These are phyloP conservation scores for Candida endomychidarum DNA, from an alignment of 805 yeast species.

Conservation along the genomic window DNA sequence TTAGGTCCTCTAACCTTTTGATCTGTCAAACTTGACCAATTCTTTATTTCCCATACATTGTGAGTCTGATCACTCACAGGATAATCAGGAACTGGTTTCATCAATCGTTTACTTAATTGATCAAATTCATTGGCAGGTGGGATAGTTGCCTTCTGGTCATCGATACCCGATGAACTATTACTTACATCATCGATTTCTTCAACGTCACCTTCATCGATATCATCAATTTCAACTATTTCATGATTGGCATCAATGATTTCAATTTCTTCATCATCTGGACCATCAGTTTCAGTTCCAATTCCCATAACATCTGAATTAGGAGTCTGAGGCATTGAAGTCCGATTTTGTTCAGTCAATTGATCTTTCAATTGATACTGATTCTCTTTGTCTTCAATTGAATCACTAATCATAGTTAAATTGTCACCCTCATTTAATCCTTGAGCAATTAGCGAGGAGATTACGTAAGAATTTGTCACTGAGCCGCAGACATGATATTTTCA, in stretches of 20 bases:
- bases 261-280: conserved; percentile 4
- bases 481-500: too few relatives aligned
- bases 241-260: conserved; percentile 7
- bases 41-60: conserved; percentile 51
- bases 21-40: conserved; percentile 45
- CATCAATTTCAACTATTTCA: conserved; percentile 16
- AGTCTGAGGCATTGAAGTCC: not conserved
- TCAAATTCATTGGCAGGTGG: conserved; percentile 34
- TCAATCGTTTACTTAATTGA: conserved; percentile 26
- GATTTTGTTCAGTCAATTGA: conserved; percentile 2
- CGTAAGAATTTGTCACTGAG: not conserved
- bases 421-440: conserved; percentile 7
- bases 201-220: conserved; percentile 14
- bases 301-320: not conserved
- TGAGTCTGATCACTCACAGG: conserved; percentile 35
- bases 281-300: not conserved
- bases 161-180: conserved; percentile 1
- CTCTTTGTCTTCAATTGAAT: conserved; percentile 15
- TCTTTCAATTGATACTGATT: conserved; percentile 12
- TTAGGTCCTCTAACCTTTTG: conserved; percentile 47
- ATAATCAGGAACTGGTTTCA: conserved; percentile 41
- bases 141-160: not conserved
- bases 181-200: conserved; percentile 15
- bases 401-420: conserved; percentile 12
- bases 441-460: conserved; percentile 4